phyloP scores from a whole-genome alignment of 768 basidiomycete species.

The Mycena filopes region DNA sequence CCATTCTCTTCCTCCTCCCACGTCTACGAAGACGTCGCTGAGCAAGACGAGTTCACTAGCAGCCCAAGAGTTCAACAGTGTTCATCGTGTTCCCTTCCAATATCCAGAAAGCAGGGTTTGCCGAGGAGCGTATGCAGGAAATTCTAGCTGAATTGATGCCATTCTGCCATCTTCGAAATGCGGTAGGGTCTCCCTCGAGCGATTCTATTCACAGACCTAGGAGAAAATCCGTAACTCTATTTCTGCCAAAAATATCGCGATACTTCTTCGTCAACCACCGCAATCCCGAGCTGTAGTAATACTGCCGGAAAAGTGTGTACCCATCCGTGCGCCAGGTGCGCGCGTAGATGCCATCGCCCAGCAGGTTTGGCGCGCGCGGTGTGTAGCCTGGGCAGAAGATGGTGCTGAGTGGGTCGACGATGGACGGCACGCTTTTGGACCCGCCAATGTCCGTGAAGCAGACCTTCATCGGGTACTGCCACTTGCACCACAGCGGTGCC shows the following conservation, averaged over 20 bases:
- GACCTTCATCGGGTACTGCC: constrained; percentile 26
- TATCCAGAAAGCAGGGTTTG: too few relatives aligned
- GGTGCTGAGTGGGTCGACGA: constrained; percentile 19
- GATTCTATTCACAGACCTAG: constrained; percentile 19
- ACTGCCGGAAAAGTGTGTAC: constrained; percentile 18
- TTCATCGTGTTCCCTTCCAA: too few relatives aligned
- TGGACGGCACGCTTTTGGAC: constrained; percentile 20
- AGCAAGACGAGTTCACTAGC: too few relatives aligned
- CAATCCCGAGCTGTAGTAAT: constrained; percentile 21
- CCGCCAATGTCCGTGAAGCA: constrained; percentile 24
- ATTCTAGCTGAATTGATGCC: too few relatives aligned
- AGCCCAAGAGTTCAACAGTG: too few relatives aligned
- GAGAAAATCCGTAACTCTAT: constrained; percentile 15
- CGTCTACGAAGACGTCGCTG: too few relatives aligned
- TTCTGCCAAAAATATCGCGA: constrained; percentile 11
- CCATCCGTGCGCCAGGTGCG: constrained; percentile 15
- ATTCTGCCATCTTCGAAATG: too few relatives aligned
- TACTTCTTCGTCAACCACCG: constrained; percentile 25
- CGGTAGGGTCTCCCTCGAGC: too few relatives aligned
- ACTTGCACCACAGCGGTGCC: constrained; percentile 22
- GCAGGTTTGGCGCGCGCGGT: constrained; percentile 18
- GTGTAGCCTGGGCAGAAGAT: constrained; percentile 24
- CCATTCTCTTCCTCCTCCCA: too few relatives aligned
- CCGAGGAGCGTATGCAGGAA: too few relatives aligned
- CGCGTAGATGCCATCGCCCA: constrained; percentile 11